Base-by-base conservation (phyloP, 2,329 filamentous ascomycete genomes). In the Sporothrix dimorphospora region DNA sequence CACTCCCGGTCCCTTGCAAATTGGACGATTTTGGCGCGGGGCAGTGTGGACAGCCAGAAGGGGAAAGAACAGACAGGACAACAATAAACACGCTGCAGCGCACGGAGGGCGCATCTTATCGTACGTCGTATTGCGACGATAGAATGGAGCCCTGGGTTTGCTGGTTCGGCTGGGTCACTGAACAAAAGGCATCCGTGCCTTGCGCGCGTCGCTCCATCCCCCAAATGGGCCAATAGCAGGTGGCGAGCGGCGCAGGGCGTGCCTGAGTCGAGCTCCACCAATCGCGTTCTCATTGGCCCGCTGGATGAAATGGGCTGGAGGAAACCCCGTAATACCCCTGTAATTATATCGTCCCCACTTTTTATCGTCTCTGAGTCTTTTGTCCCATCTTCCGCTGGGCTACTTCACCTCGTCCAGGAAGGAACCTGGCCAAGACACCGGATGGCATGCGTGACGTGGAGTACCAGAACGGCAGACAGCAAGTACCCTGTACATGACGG, bases 281-380 rank as follows among this genome's bases (percentile, higher is more conserved):
- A 16, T 19, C 21, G 53, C 40, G 24, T 47, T 30, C 19, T 30
- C 24, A 70, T 70, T 70, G 69, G 69, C 42, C 40, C 11, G 5
- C 1, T 70, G 53, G 69, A 27, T 70, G 42, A 67, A 51, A 70
- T 61, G 49, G 34, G 68, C 38, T 70, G 69, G 40, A 51, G 42
- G 42, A 11, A 14, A 45, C 16, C 55, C 57, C 57, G 65, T 67
- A 38, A 30, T 55, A 53, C 45, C 69, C 69, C 69, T 71, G 69
- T 55, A 71, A 71, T 71, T 71, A 53, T 65, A 6, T 14, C 14
- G 3, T 71, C 12, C 8, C 69, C 69, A 53, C 55, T 71, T 53
- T 65, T 65, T 45, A 9, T 61, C 7, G 16, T 59, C 16, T n/a
- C 34, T 63, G 38, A 61, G 53, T 51, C 21, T 14, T 67, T 51